Evolutionary conservation across 257 asterid genomes (phyloP), one percentile per base, ranked within the genome.

Genomic region (Cinchona pubescens): DNA sequence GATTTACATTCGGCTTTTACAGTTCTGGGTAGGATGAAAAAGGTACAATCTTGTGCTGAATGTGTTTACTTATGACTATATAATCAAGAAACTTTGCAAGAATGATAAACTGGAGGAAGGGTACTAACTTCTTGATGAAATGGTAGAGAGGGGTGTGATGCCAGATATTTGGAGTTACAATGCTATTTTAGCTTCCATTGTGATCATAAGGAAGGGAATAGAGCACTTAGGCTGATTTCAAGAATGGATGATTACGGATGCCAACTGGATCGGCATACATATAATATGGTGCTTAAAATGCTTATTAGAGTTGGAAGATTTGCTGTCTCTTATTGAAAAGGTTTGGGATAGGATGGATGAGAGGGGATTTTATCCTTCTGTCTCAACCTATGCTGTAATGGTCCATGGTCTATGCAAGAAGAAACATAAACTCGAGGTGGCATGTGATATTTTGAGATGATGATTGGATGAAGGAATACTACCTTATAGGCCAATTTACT

Each of bases 391-490:
- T 73, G 75, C 90, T 29, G 99, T 94, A 5, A 89, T 92, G 98
- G 81, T 94, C 46, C 99, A 94, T 79, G 95, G 98, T 23, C 84
- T 92, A 61, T 92, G 93, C 81, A 88, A 78, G 88, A 89, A 90
- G 89, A 89, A 85, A 80, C 86, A 84, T 74, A 90, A 92, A 73
- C 85, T 89, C 1, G 94, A 90, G 60, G 97, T 88, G 37, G 98
- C 97, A 38, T 90, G 84, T 55, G 89, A 59, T 90, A 89, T 70
- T 94, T 92, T 46, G 96, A 84, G 70, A 81, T 83, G 89, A 92
- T 94, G 99, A 81, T 94, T 74, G 99, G 99, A 92, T 73, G 98
- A 90, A 83, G 99, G 98, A 79, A 81, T 92, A 68, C 97, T 97
- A 0, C 99, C 97, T 19, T 88, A 86, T 72, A 90, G 97, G 85